Conservation (phyloP, 1,284 basidiomycete genomes). For the Acaromyces ingoldii region DNA sequence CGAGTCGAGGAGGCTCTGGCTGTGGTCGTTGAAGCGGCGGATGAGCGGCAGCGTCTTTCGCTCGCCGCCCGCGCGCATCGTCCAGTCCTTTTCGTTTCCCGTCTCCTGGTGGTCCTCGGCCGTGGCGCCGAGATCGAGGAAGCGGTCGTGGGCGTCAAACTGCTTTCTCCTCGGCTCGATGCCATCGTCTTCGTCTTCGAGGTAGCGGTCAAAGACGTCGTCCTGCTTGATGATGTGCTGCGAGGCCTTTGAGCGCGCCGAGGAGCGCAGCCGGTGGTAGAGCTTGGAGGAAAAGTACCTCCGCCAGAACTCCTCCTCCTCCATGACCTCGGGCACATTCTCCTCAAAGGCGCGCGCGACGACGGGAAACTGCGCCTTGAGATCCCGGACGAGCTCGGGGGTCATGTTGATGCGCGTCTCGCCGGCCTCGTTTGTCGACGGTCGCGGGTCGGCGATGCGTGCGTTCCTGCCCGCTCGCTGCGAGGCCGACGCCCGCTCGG, state of each 20-base stretch:
- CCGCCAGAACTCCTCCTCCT: constrained; percentile 89
- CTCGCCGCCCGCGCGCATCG: constrained; percentile 92
- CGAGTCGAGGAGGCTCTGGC: constrained; percentile 71
- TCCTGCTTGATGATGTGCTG: constrained; percentile 85
- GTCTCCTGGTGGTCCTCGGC: constrained; percentile 87
- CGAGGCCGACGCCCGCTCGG: constrained; percentile 35
- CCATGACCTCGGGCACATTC: constrained; percentile 79
- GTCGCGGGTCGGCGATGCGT: constrained; percentile 45
- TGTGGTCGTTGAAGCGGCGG: constrained; percentile 95
- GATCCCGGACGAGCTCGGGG: constrained; percentile 84
- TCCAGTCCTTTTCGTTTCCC: constrained; percentile 79
- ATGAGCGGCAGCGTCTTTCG: constrained; percentile 83
- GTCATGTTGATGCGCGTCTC: constrained; percentile 83
- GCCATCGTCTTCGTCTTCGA: constrained; percentile 89
- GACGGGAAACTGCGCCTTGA: constrained; percentile 96
- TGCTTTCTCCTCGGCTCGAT: constrained; percentile 72
- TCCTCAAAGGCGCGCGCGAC: constrained; percentile 86
- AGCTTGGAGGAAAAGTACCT: constrained; percentile 92
- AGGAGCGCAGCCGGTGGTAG: constrained; percentile 89
- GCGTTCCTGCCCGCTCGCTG: constrained; percentile 44
- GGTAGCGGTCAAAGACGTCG: constrained; percentile 87
- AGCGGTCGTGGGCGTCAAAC: constrained; percentile 67
- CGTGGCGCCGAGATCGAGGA: constrained; percentile 81
- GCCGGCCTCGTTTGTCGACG: constrained; percentile 38
- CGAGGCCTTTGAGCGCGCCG: constrained; percentile 75